A percentile compares a stretch with the other conserved stretches of the same genome.
phyloP scores from a whole-genome alignment of 1,284 basidiomycete genomes.

The Leccinum pallidistipes region DNA sequence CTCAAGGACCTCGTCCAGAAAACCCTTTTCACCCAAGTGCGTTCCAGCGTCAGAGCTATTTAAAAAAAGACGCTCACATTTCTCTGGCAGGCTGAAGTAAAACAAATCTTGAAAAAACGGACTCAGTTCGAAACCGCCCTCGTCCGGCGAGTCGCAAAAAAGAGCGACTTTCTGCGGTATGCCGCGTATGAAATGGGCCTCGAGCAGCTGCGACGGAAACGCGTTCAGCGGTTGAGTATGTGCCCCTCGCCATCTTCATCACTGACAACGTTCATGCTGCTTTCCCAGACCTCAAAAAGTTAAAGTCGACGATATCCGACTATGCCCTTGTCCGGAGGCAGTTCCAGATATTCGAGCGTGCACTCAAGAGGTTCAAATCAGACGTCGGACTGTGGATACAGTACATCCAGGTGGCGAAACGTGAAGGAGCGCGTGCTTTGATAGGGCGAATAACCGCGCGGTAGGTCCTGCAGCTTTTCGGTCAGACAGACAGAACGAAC shows the following conservation, averaged over 20 bases:
- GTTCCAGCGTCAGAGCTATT: slow-evolving; percentile 25
- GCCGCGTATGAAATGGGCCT: slow-evolving; percentile 90
- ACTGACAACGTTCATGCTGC: neutral
- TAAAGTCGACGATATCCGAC: slow-evolving; percentile 71
- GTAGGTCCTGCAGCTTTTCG: slow-evolving; percentile 39
- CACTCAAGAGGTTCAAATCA: slow-evolving; percentile 84
- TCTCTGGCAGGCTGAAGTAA: slow-evolving; percentile 54
- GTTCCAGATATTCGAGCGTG: slow-evolving; percentile 90
- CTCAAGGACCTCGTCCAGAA: slow-evolving; percentile 92
- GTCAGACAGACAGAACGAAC: neutral
- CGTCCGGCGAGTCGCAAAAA: slow-evolving; percentile 80
- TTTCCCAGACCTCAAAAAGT: slow-evolving; percentile 47
- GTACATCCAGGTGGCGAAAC: slow-evolving; percentile 84
- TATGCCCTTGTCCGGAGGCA: slow-evolving; percentile 82
- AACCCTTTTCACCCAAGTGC: slow-evolving; percentile 82
- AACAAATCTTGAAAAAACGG: slow-evolving; percentile 84
- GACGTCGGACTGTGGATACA: slow-evolving; percentile 88
- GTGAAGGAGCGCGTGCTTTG: slow-evolving; percentile 77
- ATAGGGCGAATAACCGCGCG: slow-evolving; percentile 78
- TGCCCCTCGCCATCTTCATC: slow-evolving; percentile 18
- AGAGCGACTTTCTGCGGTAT: slow-evolving; percentile 90
- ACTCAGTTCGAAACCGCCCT: slow-evolving; percentile 84
- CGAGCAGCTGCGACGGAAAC: slow-evolving; percentile 77
- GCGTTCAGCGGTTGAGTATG: slow-evolving; percentile 73
- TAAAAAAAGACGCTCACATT: slow-evolving; percentile 1